Evolutionary conservation across 2,329 filamentous ascomycete species (phyloP).

Genomic region (Chalara sp.): DNA sequence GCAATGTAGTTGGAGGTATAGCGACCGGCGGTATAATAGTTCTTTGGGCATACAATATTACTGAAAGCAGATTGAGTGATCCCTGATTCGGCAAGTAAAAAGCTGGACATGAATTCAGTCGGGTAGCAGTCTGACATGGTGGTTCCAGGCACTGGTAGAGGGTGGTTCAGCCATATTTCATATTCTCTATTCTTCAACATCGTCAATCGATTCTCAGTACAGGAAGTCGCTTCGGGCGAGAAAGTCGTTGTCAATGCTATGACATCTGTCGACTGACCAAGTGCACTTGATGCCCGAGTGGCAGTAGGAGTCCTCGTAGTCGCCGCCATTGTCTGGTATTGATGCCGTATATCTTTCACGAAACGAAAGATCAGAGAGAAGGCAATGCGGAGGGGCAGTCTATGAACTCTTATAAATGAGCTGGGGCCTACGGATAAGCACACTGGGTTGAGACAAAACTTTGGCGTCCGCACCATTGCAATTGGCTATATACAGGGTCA

Average conservation of each 20-base stretch:
- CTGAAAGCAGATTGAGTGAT: conserved; percentile 17
- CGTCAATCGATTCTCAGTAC: conserved; percentile 16
- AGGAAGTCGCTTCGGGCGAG: conserved; percentile 11
- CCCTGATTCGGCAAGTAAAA: conserved; percentile 9
- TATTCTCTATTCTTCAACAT: conserved; percentile 16
- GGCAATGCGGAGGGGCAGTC: no score
- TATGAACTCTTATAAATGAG: no score
- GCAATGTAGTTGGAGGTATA: conserved; percentile 21
- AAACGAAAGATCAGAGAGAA: no score
- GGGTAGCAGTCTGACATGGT: conserved; percentile 19
- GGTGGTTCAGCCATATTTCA: conserved; percentile 18
- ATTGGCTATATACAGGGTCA: no score
- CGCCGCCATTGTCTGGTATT: no score
- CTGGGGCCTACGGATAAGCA: no score
- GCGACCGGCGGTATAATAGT: conserved; percentile 12
- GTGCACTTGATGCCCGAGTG: neutral
- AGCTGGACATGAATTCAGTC: conserved; percentile 15
- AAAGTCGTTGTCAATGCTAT: conserved; percentile 13
- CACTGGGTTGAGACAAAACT: no score
- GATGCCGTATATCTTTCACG: no score
- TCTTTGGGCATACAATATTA: conserved; percentile 16
- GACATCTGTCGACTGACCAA: neutral
- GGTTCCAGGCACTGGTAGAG: conserved; percentile 16
- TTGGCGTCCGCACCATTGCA: no score
- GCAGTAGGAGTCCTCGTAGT: neutral